phyloP scores from a whole-genome alignment of 2,329 filamentous ascomycete genomes.

The Pseudohalonectria lignicola region DNA sequence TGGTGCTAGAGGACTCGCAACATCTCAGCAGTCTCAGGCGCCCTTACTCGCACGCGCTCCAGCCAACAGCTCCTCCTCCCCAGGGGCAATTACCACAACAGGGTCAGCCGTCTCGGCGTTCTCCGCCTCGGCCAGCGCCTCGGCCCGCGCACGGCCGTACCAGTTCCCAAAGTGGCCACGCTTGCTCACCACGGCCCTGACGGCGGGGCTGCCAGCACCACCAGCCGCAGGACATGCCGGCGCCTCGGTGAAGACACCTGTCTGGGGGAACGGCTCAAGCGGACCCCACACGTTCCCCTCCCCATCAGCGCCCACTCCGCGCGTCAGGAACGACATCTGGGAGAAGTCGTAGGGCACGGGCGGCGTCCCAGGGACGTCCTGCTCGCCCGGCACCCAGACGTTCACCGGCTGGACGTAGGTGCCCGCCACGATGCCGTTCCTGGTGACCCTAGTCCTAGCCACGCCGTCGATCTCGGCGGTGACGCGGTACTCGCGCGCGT shows the following conservation, averaged over 20 bases:
- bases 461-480: conserved; percentile 21
- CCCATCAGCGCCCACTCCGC: conserved; percentile 21
- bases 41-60: background rate
- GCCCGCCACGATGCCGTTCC: conserved; percentile 21
- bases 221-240: conserved; percentile 8
- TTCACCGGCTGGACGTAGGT: conserved; percentile 23
- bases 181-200: too few species aligned
- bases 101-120: conserved; percentile 8
- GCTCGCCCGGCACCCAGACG: conserved; percentile 24
- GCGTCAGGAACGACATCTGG: conserved; percentile 21
- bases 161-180: too few species aligned
- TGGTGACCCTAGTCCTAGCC: conserved; percentile 16
- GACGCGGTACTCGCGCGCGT: conserved; percentile 23
- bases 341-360: conserved; percentile 23
- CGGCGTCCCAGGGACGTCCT: conserved; percentile 20
- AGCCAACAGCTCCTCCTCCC: background rate
- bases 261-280: conserved; percentile 24
- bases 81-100: background rate
- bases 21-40: too few species aligned
- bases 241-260: conserved; percentile 18
- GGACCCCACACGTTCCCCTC: conserved; percentile 23
- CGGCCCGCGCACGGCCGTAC: conserved; percentile 5
- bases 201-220: too few species aligned
- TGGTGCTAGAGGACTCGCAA: too few species aligned
- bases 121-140: conserved; percentile 7